Percentiles rank a stretch among this genome's conserved stretches.
phyloP scores from a whole-genome alignment of 148 eudicot species.

The Camellia sinensis region DNA sequence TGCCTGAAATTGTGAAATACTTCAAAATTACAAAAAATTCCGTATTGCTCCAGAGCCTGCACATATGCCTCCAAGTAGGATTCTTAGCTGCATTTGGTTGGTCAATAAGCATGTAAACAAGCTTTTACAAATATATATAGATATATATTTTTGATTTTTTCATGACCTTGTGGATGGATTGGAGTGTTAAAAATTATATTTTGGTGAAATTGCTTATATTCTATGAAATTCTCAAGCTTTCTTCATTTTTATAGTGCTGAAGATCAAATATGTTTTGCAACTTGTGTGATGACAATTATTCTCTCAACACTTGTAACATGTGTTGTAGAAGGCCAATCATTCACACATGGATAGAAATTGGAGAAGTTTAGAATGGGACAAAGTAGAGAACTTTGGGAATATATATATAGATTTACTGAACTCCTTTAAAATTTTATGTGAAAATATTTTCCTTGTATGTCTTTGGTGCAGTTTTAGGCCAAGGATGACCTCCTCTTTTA shows the following conservation, averaged over 20 bases:
- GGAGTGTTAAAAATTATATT: neutral
- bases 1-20: slow-evolving; percentile 77
- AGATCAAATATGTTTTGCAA: neutral
- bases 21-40: slow-evolving; percentile 50
- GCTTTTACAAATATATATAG: neutral
- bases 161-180: neutral
- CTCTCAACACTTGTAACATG: neutral
- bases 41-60: slow-evolving; percentile 66
- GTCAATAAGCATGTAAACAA: neutral
- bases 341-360: neutral
- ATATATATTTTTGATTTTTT: neutral
- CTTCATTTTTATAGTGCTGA: too few relatives aligned
- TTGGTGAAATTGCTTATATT: slow-evolving; percentile 7
- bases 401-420: too few relatives aligned
- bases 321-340: neutral
- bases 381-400: neutral
- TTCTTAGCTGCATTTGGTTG: neutral
- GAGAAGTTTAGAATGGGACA: neutral
- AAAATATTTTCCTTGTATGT: too few relatives aligned
- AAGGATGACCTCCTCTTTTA: too few relatives aligned
- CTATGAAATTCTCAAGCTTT: neutral
- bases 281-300: neutral
- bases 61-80: slow-evolving; percentile 59
- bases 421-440: neutral
- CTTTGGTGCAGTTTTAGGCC: neutral